Percentiles rank a stretch among this genome's conserved stretches.
Conservation (phyloP, 345 rosid species). For the Eucalyptus fibrosa region DNA sequence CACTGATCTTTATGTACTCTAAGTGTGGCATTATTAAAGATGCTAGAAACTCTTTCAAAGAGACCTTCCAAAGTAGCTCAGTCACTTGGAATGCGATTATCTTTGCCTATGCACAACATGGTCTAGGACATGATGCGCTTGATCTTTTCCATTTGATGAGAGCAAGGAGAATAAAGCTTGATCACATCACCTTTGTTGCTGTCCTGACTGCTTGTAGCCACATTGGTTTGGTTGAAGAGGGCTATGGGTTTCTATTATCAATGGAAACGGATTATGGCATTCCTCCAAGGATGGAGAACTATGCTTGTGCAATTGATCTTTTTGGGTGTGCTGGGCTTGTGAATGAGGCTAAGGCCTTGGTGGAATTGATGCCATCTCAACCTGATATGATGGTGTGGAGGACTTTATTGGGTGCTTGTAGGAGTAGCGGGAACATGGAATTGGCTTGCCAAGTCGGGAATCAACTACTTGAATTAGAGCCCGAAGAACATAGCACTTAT, state of each 20-base stretch:
- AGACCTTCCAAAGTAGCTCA: slow-evolving; percentile 32
- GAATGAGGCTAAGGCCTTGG: slow-evolving; percentile 33
- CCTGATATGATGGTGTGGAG: slow-evolving; percentile 71
- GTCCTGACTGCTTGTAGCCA: slow-evolving; percentile 76
- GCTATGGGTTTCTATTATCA: slow-evolving; percentile 28
- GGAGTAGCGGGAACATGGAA: slow-evolving; percentile 53
- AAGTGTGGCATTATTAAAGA: slow-evolving; percentile 59
- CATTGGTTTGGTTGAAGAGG: slow-evolving; percentile 48
- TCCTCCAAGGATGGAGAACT: slow-evolving; percentile 65
- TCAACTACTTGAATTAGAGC: slow-evolving; percentile 46
- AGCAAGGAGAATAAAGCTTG: slow-evolving; percentile 32
- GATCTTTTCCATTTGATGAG: slow-evolving; percentile 52
- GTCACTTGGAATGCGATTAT: slow-evolving; percentile 65
- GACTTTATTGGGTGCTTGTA: slow-evolving; percentile 65
- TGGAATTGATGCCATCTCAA: slow-evolving; percentile 51
- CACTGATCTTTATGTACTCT: slow-evolving; percentile 67
- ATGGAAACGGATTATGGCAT: slow-evolving; percentile 51
- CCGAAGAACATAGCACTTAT: slow-evolving; percentile 69
- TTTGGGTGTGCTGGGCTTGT: slow-evolving; percentile 57
- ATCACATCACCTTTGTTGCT: slow-evolving; percentile 68
- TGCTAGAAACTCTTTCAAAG: slow-evolving; percentile 46
- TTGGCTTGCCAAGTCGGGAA: slow-evolving; percentile 52
- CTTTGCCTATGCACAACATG: slow-evolving; percentile 76
- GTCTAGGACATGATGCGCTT: slow-evolving; percentile 40
- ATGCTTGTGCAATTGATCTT: slow-evolving; percentile 68